Base-by-base conservation (phyloP, 441 rosid genomes). In the Eruca vesicaria region DNA sequence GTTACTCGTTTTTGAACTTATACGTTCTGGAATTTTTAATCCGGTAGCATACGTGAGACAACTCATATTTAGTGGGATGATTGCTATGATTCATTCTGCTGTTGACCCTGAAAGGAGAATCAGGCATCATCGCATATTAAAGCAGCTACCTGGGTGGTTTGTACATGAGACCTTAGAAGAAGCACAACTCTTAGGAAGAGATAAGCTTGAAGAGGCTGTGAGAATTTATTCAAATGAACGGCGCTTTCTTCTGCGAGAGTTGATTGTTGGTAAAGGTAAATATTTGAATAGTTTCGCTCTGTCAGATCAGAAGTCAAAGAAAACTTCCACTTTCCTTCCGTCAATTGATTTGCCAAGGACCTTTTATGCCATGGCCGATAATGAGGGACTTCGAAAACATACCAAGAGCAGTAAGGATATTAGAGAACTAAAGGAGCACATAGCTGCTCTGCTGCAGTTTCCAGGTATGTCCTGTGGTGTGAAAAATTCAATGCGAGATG, bases 21-120 rank as follows among this genome's bases (percentile, higher is more conserved):
- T 90, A 68, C 90, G 84, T 7, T 85, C 89, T 80, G 98, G 99
- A 63, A 87, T 97, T 59, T 94, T 97, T 74, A 83, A 84, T 66
- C 99, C 99, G 48, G 90, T 85, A 67, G 94, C 97, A 80, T 97
- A 97, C 72, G 99, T 84, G 68, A 88, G 99, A 79, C 99, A 94
- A 85, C 89, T 97, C 58, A 81, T 95, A 71, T 84, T 91, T 80
- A 87, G 99, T 83, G 99, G 99, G 71, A 90, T 89, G 75, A 85
- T 90, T 82, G 98, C 93, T 84, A 36, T 59, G 63, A 79, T 77
- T 64, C 83, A 83, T 59, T 80, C 90, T 60, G 69, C 68, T 52
- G 80, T 71, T 74, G 91, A 89, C 61, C 68, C 73, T 73, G 87
- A 82, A 72, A 89, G 89, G 59, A 85, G 82, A 78, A 90, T 77